A percentile compares a stretch with the other conserved stretches of the same genome.
phyloP scores from a whole-genome alignment of 2,329 filamentous ascomycete genomes.

The Fusarium irregulare region DNA sequence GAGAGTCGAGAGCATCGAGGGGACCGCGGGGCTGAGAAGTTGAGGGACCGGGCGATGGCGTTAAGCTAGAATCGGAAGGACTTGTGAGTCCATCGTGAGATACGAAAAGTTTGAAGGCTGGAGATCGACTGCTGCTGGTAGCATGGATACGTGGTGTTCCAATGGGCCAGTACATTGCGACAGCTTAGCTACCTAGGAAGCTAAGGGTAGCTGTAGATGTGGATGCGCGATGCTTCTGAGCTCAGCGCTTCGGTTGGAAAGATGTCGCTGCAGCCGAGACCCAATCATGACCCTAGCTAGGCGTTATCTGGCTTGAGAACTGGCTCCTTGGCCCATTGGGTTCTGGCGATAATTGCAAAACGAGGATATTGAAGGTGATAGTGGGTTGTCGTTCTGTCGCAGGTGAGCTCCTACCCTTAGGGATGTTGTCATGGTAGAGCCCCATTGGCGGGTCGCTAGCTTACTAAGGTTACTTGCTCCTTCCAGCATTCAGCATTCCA shows the following conservation, averaged over 20 bases:
- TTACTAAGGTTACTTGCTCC: conserved; percentile 29
- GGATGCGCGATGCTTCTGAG: conserved; percentile 36
- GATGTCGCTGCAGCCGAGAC: conserved; percentile 31
- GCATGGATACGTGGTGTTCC: conserved; percentile 86
- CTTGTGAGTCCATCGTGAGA: conserved; percentile 70
- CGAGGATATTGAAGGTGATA: conserved; percentile 24
- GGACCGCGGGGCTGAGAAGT: conserved; percentile 40
- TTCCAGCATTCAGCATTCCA: conserved; percentile 6
- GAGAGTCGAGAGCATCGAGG: conserved; percentile 52
- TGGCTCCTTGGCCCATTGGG: conserved; percentile 40
- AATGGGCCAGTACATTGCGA: conserved; percentile 89
- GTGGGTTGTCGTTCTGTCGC: conserved; percentile 30
- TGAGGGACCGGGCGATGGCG: conserved; percentile 27
- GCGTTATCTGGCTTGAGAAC: conserved; percentile 27
- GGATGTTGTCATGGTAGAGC: conserved; percentile 31
- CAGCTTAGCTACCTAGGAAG: conserved; percentile 46
- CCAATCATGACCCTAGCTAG: conserved; percentile 46
- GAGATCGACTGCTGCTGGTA: conserved; percentile 73
- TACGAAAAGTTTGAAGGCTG: conserved; percentile 62
- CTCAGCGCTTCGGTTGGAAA: conserved; percentile 25
- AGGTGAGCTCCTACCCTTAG: conserved; percentile 35
- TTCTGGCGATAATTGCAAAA: conserved; percentile 27
- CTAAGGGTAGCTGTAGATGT: conserved; percentile 30
- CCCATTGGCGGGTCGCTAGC: conserved; percentile 26
- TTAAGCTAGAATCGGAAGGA: conserved; percentile 47